Percentiles rank a stretch among this genome's conserved stretches.
These are phyloP conservation scores for Eimeria mitis DNA, from an alignment of 169 alveolate genomes.

Conservation along the genomic window DNA sequence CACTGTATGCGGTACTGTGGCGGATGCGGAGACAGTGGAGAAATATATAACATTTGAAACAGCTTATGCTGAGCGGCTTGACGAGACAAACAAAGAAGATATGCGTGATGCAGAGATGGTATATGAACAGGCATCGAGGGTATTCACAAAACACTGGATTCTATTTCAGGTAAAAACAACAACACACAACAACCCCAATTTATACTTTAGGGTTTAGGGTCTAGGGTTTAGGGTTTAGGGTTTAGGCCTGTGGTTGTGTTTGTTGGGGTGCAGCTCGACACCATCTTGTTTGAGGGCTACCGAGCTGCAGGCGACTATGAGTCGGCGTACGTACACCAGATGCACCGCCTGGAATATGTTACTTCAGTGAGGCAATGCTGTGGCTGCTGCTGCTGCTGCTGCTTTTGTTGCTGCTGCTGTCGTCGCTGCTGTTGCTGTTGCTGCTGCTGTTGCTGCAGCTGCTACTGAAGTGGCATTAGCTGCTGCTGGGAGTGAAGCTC, in stretches of 20 bases:
- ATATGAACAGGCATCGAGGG: slow-evolving; percentile 84
- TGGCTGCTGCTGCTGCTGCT: slow-evolving; percentile 1
- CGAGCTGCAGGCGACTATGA: slow-evolving; percentile 80
- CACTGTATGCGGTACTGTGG: slow-evolving; percentile 75
- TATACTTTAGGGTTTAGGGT: background rate
- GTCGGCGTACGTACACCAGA: slow-evolving; percentile 79
- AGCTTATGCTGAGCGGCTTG: slow-evolving; percentile 82
- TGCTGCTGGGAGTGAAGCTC: too few species aligned
- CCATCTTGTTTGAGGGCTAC: slow-evolving; percentile 86
- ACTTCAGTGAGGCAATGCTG: slow-evolving; percentile 23
- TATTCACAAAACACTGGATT: slow-evolving; percentile 87
- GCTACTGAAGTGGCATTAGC: background rate
- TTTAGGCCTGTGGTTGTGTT: background rate
- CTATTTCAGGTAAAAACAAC: slow-evolving; percentile 54
- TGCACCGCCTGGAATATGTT: slow-evolving; percentile 77
- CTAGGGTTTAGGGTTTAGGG: slow-evolving; percentile 22
- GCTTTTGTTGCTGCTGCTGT: slow-evolving; percentile 7
- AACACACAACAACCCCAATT: too few species aligned
- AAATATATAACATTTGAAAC: slow-evolving; percentile 58
- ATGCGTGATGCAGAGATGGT: slow-evolving; percentile 86
- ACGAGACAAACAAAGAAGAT: slow-evolving; percentile 84
- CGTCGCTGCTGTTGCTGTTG: slow-evolving; percentile 5
- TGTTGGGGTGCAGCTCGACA: slow-evolving; percentile 80
- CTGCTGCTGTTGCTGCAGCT: background rate
- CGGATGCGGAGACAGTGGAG: slow-evolving; percentile 22